Base-by-base conservation (phyloP, 208 protist species). In the Leptomonas seymouri region DNA sequence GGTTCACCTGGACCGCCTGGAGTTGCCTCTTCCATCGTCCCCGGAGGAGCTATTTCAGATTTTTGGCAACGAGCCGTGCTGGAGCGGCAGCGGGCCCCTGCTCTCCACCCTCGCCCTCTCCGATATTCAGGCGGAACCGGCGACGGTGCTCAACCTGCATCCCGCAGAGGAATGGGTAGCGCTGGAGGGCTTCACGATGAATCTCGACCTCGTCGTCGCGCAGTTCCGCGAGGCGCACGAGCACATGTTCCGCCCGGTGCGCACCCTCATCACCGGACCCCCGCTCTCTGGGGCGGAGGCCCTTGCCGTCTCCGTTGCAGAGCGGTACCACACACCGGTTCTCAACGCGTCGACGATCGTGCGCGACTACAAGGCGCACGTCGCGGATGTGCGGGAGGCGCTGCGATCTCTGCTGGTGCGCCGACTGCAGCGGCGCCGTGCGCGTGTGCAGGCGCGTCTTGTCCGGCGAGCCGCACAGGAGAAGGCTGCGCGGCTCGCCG, bases 231-330 rank as follows among this genome's bases (percentile, higher is more conserved):
- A 67, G 49, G 73, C 50, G 42, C 82, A 89, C 25, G 41, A 6
- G 20, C 65, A 73, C 39, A 0, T 23, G 0, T 71, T 96, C 16
- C 45, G 70, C 21, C 93, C 97, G 12, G 57, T 95, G 30, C 82
- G 88, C 23, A 21, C 93, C 44, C 41, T 95, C 45, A 58, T 98
- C 8, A 71, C 88, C 16, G 97, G 97, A 7, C 97, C 97, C 16
- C 97, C 97, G 41, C 78, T 90, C 16, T 81, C 72, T 21, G 88
- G 87, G 23, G 88, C 78, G 53, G 85, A 84, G 23, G 59, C 67
- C 1, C 68, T 94, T 12, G 80, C 92, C 1, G 36, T 41, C 3
- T 34, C 39, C 11, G 54, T 98, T 1, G 84, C 83, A 2, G 42
- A 58, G 42, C 57, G 85, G 36, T 96, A 94, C 80, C 58, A 71